Base-by-base conservation (phyloP, 2,329 filamentous ascomycete genomes). In the Ophiostoma novo-ulmi region DNA sequence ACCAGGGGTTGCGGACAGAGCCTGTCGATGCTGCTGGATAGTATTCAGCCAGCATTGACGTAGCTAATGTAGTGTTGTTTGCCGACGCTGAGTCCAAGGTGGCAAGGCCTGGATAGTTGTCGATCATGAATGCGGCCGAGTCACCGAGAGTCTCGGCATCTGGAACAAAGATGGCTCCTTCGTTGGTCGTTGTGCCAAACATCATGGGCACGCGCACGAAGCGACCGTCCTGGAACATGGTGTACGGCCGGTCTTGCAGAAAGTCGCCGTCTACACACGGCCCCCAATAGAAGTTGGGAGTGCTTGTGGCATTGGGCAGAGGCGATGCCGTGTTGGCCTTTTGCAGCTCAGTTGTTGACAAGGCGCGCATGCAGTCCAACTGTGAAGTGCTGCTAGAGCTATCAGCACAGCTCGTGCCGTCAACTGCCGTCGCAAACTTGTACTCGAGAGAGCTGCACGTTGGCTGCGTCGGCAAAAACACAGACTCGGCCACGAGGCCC, bases 251-350 rank as follows among this genome's bases (percentile, higher is more conserved):
- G 70, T 83, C 82, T 4, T 73, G 75, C 14, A 85, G 74, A 11
- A 85, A 75, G 5, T 80, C 79, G 8, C 82, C 84, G 70, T 86
- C 84, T 6, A 85, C 76, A 67, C 81, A 83, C 0, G 84, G 84
- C 2, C 82, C 80, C 82, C 82, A 86, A 77, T 84, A 85, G 74
- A 85, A 86, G 0, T 58, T 39, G 1, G 70, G 63, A 14, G 22
- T 8, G n/a, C 5, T 64, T 10, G 70, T 55, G n/a, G n/a, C n/a
- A 5, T 48, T 48, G 14, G 14, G 6, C n/a, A 26, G 8, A 31
- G n/a, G 11, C 7, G 52, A 58, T 3, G 5, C n/a, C 10, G 1
- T 3, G 52, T 58, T 26, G 52, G n/a, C 52, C 8, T 10, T 5
- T 11, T 58, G 52, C 52, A 58, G 52, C n/a, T 58, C 52, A 10